Base-by-base conservation (phyloP, 257 asterid genomes). In the Rauvolfia tetraphylla region DNA sequence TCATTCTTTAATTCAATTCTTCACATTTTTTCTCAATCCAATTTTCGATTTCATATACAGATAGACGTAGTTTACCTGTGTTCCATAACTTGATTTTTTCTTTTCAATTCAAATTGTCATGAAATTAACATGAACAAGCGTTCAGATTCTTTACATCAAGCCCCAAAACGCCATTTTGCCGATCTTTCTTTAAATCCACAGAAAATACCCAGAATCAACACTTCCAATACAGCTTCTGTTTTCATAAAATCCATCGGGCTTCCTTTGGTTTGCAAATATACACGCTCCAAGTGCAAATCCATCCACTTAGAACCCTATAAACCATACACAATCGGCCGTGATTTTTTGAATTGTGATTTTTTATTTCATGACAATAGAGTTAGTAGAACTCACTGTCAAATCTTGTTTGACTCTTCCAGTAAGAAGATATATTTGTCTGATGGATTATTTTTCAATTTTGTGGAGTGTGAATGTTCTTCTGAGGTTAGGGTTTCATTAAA, bases 261-360 rank as follows among this genome's bases (percentile, higher is more conserved):
- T 61, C 97, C 97, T 63, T 61, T 93, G 77, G 78, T 93, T 71
- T 86, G 88, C 34, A 85, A 79, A 41, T 58, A 79, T 25, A 85
- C 87, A 2, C 80, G 82, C 80, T 79, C 82, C 61, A 66, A 81
- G 4, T 86, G 88, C 69, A 84, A 88, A 74, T 87, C 85, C 41
- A 77, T 93, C 77, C 76, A 57, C 79, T 83, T 93, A 25, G 84
- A 80, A 44, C 92, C 97, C 71, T 74, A 80, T 72, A 91, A 86
- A 71, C 87, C 92, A 72, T 90, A 81, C 76, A 78, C 90, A 36
- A 79, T 93, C 31, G 97, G 98, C 79, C 92, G 98, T 33, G 85
- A 82, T 42, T 67, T 29, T 54, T 73, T 80, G 44, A 72, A 68
- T 10, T 90, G 96, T 70, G 95, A 93, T 68, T 91, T 89, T 79